phyloP scores from a whole-genome alignment of 2,329 filamentous ascomycete species.

The Elsinoe ampelina region DNA sequence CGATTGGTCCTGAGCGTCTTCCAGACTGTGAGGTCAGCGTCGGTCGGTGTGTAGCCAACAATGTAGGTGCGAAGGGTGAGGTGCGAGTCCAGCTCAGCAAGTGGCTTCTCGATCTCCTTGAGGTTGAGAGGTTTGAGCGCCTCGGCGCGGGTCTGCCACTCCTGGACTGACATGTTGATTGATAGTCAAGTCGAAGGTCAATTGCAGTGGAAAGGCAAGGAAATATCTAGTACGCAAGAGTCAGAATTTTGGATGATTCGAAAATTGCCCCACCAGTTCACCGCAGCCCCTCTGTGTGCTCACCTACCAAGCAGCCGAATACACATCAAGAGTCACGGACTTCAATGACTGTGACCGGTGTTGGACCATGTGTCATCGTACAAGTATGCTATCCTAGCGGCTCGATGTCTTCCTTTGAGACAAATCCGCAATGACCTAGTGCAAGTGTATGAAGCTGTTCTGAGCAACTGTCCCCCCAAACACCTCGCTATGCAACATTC shows the following conservation, averaged over 20 bases:
- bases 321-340: neutral
- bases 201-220: neutral
- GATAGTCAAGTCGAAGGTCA: neutral
- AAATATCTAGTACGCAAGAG: neutral
- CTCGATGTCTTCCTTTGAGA: neutral
- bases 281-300: neutral
- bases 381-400: neutral
- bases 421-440: neutral
- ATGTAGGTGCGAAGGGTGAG: constrained; percentile 80
- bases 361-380: neutral
- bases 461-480: neutral
- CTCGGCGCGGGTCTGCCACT: constrained; percentile 49
- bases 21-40: constrained; percentile 76
- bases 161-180: constrained; percentile 30
- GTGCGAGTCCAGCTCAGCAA: constrained; percentile 75
- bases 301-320: neutral
- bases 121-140: constrained; percentile 57
- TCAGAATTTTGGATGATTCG: constrained; percentile 13
- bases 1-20: constrained; percentile 73
- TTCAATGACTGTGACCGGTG: neutral
- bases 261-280: constrained; percentile 2
- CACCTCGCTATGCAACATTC: constrained; percentile 7
- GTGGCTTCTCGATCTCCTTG: constrained; percentile 66
- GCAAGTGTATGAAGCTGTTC: neutral
- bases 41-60: constrained; percentile 66